phyloP scores from a whole-genome alignment of 2,329 filamentous ascomycete genomes.

The Neoscytalidium dimidiatum region DNA sequence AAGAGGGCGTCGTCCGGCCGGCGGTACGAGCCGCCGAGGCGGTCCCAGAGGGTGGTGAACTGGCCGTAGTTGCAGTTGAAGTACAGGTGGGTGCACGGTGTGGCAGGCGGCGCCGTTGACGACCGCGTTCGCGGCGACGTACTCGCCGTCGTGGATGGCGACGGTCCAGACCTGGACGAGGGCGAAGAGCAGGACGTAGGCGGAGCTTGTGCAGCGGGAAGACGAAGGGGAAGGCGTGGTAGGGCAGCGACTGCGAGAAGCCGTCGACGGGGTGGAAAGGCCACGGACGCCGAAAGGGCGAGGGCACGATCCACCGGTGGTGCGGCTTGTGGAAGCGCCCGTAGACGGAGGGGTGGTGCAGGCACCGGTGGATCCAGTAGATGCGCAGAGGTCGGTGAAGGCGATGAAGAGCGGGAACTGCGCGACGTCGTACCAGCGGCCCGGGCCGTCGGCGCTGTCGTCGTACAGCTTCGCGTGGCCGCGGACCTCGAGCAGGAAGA shows the following conservation, averaged over 20 bases:
- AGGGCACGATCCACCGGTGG: slow-evolving; percentile 54
- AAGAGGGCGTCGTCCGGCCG: slow-evolving; percentile 85
- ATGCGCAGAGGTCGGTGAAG: slow-evolving; percentile 49
- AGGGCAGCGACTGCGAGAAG: slow-evolving; percentile 49
- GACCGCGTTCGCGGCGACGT: slow-evolving; percentile 50
- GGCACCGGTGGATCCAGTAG: slow-evolving; percentile 52
- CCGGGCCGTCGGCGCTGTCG: slow-evolving; percentile 33
- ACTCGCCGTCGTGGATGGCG: slow-evolving; percentile 53
- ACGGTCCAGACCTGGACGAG: slow-evolving; percentile 53
- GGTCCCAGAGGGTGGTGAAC: slow-evolving; percentile 90
- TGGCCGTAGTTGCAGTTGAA: slow-evolving; percentile 93
- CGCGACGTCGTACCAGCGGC: slow-evolving; percentile 42
- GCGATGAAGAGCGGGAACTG: slow-evolving; percentile 44
- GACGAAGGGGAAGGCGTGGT: slow-evolving; percentile 50
- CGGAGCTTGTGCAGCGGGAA: slow-evolving; percentile 50
- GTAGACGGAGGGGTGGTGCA: slow-evolving; percentile 51
- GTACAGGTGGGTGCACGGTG: slow-evolving; percentile 36
- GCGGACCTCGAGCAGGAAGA: slow-evolving; percentile 52
- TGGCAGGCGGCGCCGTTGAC: slow-evolving; percentile 54
- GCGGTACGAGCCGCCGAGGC: slow-evolving; percentile 81
- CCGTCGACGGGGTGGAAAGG: slow-evolving; percentile 53
- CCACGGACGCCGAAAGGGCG: slow-evolving; percentile 50
- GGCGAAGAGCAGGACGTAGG: slow-evolving; percentile 48
- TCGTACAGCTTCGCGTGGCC: slow-evolving; percentile 49
- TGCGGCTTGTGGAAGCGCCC: slow-evolving; percentile 53